Base-by-base conservation (phyloP, 768 basidiomycete species). In the Austroboletus eburneus region DNA sequence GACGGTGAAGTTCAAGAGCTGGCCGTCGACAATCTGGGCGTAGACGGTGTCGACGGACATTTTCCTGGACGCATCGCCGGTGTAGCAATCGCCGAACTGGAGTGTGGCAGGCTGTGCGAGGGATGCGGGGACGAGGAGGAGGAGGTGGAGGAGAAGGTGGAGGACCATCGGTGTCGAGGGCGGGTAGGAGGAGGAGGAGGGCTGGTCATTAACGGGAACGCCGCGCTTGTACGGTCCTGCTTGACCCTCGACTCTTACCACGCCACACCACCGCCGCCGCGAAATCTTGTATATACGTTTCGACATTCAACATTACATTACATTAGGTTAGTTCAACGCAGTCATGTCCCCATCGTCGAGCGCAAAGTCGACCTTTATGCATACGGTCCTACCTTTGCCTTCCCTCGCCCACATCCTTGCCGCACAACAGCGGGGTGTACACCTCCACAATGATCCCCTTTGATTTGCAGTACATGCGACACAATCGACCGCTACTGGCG, bases 401-500 rank as follows among this genome's bases (percentile, higher is more conserved):
- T 18, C 57, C 59, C 17, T 49, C 40, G 5, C 5, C 25, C 5
- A 21, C 50, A 1, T 51, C 49, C 5, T 30, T 41, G 2, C 80
- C 81, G 9, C 79, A 74, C 29, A 89, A 59, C 38, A 92, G 69
- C 1, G 91, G 87, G 50, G 83, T 78, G 59, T 90, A 87, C 0
- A 86, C 88, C 56, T 87, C 72, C 9, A 87, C 68, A 18, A 79
- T 60, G 46, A 91, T 86, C 4, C 69, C 67, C 50, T 83, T 69
- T 37, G 72, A 63, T 21, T 66, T 56, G 63, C 87, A 90, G 63
- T 84, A 92, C n/a, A n/a, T n/a, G n/a, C 3, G 80, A 73, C 16
- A 85, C 85, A 45, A 92, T 87, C 6, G 76, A 73, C 21, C 72
- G 74, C 61, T 91, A 89, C 62, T 91, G 89, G 66, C 86, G 90